These are phyloP conservation scores for Ilyonectria sp. DNA, from an alignment of 2,329 filamentous ascomycete species.

Conservation along the genomic window DNA sequence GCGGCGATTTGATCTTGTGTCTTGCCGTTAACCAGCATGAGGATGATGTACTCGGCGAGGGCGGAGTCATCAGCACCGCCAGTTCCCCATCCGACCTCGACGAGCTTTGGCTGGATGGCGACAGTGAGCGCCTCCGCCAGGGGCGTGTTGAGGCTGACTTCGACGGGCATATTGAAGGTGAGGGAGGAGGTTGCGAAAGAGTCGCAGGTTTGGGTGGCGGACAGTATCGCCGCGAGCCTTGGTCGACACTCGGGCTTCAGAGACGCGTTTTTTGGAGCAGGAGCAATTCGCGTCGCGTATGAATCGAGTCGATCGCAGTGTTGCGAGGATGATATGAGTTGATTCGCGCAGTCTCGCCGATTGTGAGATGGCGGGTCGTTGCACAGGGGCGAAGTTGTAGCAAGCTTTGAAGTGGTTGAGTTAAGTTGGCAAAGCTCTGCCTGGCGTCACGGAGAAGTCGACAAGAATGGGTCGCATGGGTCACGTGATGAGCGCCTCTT, in stretches of 20 bases:
- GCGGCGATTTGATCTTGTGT: constrained; percentile 89
- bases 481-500: constrained; percentile 49
- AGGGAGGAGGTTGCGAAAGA: constrained; percentile 26
- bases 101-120: constrained; percentile 90
- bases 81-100: constrained; percentile 93
- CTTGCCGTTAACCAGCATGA: constrained; percentile 97
- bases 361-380: constrained; percentile 36
- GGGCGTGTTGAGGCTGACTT: constrained; percentile 83
- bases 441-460: constrained; percentile 44
- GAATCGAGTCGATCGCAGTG: constrained; percentile 37
- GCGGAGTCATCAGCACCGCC: constrained; percentile 84
- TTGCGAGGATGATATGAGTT: constrained; percentile 19
- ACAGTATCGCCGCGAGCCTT: constrained; percentile 39
- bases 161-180: constrained; percentile 77
- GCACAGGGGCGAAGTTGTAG: constrained; percentile 37
- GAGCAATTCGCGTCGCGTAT: constrained; percentile 48
- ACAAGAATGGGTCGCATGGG: constrained; percentile 47
- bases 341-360: constrained; percentile 32
- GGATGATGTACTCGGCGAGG: constrained; percentile 94
- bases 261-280: constrained; percentile 43
- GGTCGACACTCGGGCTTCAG: constrained; percentile 34
- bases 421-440: constrained; percentile 48
- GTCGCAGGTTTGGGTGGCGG: constrained; percentile 40
- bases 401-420: constrained; percentile 41
- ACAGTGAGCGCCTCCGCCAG: constrained; percentile 87